A percentile compares a stretch with the other conserved stretches of the same genome.
Conservation (phyloP, 129 eudicot species). For the Pittosporum tobira region DNA sequence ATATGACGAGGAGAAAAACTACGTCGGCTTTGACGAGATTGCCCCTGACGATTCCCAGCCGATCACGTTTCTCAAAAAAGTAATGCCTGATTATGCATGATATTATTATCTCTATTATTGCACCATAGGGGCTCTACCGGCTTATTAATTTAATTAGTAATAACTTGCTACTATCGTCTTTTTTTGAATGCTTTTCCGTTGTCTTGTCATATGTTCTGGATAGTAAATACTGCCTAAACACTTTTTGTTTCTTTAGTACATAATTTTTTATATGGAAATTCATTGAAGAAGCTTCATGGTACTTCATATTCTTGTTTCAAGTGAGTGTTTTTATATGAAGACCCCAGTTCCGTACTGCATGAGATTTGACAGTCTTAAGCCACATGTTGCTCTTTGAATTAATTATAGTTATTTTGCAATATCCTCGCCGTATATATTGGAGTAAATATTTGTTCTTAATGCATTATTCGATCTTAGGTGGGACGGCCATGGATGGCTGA, state of each 20-base stretch:
- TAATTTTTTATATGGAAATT: not conserved
- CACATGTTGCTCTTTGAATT: not conserved
- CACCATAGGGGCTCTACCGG: conserved; percentile 8
- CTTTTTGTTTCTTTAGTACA: not conserved
- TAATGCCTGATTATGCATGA: conserved; percentile 78
- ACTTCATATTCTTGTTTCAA: conserved; percentile 11
- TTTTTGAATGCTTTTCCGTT: conserved; percentile 3
- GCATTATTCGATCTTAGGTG: no score
- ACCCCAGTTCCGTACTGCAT: conserved; percentile 11
- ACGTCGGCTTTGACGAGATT: conserved; percentile 65
- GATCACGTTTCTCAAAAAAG: conserved; percentile 55
- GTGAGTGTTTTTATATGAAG: conserved; percentile 8
- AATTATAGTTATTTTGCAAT: not conserved
- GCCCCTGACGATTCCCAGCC: conserved; percentile 76
- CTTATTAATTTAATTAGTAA: not conserved
- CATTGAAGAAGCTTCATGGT: conserved; percentile 23
- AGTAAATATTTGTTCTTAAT: not conserved
- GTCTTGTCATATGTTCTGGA: not conserved
- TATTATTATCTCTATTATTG: not conserved
- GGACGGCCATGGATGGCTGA: conserved; percentile 1
- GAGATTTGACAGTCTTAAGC: conserved; percentile 1
- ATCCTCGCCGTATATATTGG: not conserved
- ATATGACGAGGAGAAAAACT: conserved; percentile 59
- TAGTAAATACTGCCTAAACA: not conserved
- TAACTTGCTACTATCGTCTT: not conserved